Percentiles rank a stretch among this genome's conserved stretches.
phyloP scores from a whole-genome alignment of 805 yeast genomes.

The Metschnikowia baotianmanensis region DNA sequence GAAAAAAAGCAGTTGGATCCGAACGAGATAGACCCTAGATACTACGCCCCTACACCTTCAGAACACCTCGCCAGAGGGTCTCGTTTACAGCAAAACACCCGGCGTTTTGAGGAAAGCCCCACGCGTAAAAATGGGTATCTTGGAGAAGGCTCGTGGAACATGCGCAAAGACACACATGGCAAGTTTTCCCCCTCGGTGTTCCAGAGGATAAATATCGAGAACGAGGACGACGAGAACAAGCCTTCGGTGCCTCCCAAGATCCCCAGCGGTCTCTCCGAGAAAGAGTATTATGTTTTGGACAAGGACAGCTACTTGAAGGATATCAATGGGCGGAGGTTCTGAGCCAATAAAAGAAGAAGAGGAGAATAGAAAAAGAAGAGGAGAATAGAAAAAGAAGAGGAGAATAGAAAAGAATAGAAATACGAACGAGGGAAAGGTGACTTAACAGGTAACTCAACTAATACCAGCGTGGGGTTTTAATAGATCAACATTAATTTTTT shows the following conservation, averaged over 20 bases:
- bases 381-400: too few species aligned
- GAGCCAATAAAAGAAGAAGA: not conserved
- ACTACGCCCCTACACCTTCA: constrained; percentile 48
- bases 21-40: constrained; percentile 31
- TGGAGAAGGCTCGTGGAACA: constrained; percentile 36
- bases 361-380: too few species aligned
- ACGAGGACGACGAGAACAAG: constrained; percentile 28
- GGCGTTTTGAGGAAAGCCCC: constrained; percentile 24
- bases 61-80: constrained; percentile 33
- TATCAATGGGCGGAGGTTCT: constrained; percentile 34
- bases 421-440: too few species aligned
- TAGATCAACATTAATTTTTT: too few species aligned
- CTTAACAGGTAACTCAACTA: too few species aligned
- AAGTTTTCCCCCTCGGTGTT: constrained; percentile 37
- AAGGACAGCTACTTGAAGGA: constrained; percentile 39
- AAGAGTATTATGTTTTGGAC: constrained; percentile 42
- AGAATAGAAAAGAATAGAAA: too few species aligned
- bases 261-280: constrained; percentile 40
- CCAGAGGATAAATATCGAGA: constrained; percentile 28
- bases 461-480: too few species aligned
- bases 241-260: constrained; percentile 46
- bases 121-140: constrained; percentile 39
- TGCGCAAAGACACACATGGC: constrained; percentile 6
- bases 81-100: constrained; percentile 24
- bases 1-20: constrained; percentile 11